Evolutionary conservation across 2,329 filamentous ascomycete species (phyloP).

Genomic region (Hypoxylon rubiginosum): DNA sequence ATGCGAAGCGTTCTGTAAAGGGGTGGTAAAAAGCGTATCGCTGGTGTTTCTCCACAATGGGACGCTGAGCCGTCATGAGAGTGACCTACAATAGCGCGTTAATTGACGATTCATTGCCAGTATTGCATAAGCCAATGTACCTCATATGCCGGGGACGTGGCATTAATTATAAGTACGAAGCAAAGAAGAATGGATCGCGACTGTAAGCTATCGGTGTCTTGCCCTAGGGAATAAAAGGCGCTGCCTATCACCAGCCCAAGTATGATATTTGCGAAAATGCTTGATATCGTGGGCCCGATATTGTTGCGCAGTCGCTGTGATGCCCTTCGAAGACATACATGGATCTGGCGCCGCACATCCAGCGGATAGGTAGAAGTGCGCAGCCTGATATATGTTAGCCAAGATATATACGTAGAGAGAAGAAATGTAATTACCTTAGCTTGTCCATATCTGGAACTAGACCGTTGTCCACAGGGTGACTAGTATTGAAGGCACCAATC

Average conservation of each 20-base stretch:
- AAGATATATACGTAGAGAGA: too few species aligned
- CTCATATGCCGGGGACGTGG: slow-evolving; percentile 81
- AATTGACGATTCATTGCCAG: not conserved
- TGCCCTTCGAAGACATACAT: slow-evolving; percentile 5
- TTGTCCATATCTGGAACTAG: too few species aligned
- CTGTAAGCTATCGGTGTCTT: slow-evolving; percentile 77
- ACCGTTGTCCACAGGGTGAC: too few species aligned
- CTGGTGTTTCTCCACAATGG: slow-evolving; percentile 90
- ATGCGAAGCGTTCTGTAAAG: slow-evolving; percentile 83
- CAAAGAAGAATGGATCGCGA: slow-evolving; percentile 83
- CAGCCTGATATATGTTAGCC: not conserved
- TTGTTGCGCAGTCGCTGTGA: slow-evolving; percentile 4
- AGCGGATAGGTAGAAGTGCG: slow-evolving; percentile 6
- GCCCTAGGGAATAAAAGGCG: slow-evolving; percentile 82
- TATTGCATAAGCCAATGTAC: slow-evolving; percentile 39
- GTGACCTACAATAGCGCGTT: slow-evolving; percentile 67
- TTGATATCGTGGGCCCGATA: not conserved
- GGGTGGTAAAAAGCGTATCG: slow-evolving; percentile 91
- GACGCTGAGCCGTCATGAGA: slow-evolving; percentile 85
- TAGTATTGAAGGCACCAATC: slow-evolving; percentile 21
- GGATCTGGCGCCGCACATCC: slow-evolving; percentile 29
- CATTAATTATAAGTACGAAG: slow-evolving; percentile 87
- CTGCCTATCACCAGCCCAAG: slow-evolving; percentile 82
- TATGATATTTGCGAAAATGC: slow-evolving; percentile 77
- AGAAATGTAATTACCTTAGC: too few species aligned